These are phyloP conservation scores for Cryptococcus sp. DNA, from an alignment of 1,284 basidiomycete genomes.

Conservation along the genomic window DNA sequence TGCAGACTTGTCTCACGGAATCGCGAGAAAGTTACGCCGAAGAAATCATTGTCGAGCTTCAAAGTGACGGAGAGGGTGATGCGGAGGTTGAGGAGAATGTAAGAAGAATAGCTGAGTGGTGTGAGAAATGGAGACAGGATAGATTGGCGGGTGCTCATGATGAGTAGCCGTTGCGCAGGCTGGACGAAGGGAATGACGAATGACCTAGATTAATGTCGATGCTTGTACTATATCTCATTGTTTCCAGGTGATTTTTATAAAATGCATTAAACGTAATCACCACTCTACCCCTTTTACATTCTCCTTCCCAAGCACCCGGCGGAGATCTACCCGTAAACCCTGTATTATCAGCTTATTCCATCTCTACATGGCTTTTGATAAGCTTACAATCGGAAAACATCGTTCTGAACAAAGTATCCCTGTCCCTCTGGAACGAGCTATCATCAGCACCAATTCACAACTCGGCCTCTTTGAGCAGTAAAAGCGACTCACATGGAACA, in stretches of 20 bases:
- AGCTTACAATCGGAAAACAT: conserved; percentile 73
- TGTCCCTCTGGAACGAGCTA: conserved; percentile 66
- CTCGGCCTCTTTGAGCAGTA: neutral
- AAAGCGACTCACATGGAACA: conserved; percentile 71
- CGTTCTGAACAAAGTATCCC: conserved; percentile 85
- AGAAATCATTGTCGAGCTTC: conserved; percentile 81
- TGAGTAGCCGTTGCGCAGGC: neutral
- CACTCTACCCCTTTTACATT: too few species aligned
- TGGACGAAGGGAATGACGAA: neutral
- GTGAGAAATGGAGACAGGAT: conserved; percentile 68
- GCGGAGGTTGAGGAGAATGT: conserved; percentile 78
- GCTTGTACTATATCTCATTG: too few species aligned
- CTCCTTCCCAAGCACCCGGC: too few species aligned
- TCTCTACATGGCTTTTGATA: too few species aligned
- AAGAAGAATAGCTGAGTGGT: conserved; percentile 78
- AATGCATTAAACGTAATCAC: conserved; percentile 2
- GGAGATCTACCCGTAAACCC: neutral
- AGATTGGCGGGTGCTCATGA: conserved; percentile 28
- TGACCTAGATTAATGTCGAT: too few species aligned
- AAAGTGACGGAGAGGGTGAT: conserved; percentile 65
- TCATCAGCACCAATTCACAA: neutral
- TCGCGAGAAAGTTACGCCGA: conserved; percentile 77
- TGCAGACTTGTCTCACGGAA: conserved; percentile 87
- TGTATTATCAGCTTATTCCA: neutral
- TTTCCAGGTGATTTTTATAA: neutral